Conservation (phyloP, 192 early-diverging fungal genomes). For the Coemansia sp. region DNA sequence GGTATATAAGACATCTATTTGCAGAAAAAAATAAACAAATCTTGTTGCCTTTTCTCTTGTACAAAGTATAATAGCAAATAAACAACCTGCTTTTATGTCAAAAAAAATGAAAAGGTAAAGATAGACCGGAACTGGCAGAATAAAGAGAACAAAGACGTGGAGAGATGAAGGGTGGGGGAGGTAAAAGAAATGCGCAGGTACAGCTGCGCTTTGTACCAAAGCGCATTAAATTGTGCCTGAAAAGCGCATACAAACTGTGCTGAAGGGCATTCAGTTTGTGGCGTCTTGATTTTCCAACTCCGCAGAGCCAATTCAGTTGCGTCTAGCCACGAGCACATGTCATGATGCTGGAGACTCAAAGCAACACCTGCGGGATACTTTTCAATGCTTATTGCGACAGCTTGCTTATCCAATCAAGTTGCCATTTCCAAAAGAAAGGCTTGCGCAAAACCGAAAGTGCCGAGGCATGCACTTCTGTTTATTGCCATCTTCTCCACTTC, state of each 20-base stretch:
- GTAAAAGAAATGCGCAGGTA: background rate
- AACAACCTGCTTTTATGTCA: background rate
- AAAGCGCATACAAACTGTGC: background rate
- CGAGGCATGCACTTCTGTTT: no score
- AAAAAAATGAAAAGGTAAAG: background rate
- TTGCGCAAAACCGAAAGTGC: no score
- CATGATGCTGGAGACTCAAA: no score
- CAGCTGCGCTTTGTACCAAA: slow-evolving; percentile 19
- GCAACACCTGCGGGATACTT: no score
- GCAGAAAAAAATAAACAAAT: background rate
- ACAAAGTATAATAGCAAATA: background rate
- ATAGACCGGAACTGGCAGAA: slow-evolving; percentile 4
- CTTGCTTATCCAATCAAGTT: no score
- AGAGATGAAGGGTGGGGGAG: slow-evolving; percentile 1
- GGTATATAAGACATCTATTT: slow-evolving; percentile 35
- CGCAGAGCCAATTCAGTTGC: background rate
- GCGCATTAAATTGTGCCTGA: background rate
- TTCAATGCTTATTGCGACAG: no score
- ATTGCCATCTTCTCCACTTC: background rate
- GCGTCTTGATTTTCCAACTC: slow-evolving; percentile 16
- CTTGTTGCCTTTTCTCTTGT: background rate
- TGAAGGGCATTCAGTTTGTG: slow-evolving; percentile 1
- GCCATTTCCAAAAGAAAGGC: no score
- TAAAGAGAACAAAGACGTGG: background rate
- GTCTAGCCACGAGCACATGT: no score